These are phyloP conservation scores for Cytidiella melzeri DNA, from an alignment of 768 basidiomycete genomes.

Conservation along the genomic window DNA sequence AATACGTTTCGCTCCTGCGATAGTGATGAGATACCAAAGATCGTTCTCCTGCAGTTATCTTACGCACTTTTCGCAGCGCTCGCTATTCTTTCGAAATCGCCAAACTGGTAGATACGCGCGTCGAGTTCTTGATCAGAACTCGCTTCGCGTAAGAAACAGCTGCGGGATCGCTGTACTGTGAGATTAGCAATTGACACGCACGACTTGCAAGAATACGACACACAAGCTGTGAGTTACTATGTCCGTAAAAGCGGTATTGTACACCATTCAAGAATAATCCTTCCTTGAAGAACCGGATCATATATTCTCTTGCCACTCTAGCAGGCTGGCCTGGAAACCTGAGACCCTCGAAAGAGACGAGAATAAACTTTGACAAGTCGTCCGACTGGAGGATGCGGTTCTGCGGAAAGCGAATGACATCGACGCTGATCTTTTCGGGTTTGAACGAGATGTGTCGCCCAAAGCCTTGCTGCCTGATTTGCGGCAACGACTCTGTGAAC, in stretches of 20 bases:
- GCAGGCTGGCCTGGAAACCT: constrained; percentile 50
- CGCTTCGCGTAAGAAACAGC: constrained; percentile 57
- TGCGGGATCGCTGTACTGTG: constrained; percentile 44
- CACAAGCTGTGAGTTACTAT: constrained; percentile 67
- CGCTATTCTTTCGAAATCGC: constrained; percentile 56
- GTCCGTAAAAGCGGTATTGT: constrained; percentile 65
- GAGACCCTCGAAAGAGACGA: constrained; percentile 46
- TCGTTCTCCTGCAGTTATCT: background rate
- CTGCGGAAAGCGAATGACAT: constrained; percentile 42
- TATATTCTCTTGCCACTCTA: constrained; percentile 47
- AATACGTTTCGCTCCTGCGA: constrained; percentile 59
- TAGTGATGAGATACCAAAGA: background rate
- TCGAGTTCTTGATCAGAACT: constrained; percentile 52
- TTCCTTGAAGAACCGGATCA: constrained; percentile 44
- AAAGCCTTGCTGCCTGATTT: constrained; percentile 7
- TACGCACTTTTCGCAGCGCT: constrained; percentile 56
- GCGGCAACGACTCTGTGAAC: constrained; percentile 26
- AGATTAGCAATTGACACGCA: background rate
- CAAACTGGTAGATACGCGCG: constrained; percentile 46
- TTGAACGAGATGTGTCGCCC: constrained; percentile 51
- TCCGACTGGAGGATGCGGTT: constrained; percentile 57
- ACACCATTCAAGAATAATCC: constrained; percentile 52
- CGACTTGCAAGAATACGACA: constrained; percentile 16
- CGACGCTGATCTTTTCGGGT: constrained; percentile 42
- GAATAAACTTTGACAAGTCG: constrained; percentile 49